A percentile compares a stretch with the other conserved stretches of the same genome.
Conservation (phyloP, 768 basidiomycete genomes). For the Chiua virens region DNA sequence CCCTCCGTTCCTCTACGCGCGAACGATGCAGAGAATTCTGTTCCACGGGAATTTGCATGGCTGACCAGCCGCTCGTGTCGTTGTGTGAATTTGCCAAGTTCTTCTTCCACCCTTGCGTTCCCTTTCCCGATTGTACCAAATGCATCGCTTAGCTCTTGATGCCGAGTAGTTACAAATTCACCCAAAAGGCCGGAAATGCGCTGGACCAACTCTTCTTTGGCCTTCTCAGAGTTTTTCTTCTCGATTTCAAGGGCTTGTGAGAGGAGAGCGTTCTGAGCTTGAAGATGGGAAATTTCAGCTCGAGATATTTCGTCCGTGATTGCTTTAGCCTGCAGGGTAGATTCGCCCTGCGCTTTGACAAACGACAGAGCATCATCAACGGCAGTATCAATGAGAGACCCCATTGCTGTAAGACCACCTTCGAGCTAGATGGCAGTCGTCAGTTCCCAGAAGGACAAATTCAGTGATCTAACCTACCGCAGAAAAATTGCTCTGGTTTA, state of each 20-base stretch:
- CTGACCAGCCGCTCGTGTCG: conserved; percentile 50
- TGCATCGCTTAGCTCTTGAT: conserved; percentile 60
- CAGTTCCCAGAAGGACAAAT: neutral
- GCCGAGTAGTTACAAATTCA: conserved; percentile 67
- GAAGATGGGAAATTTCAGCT: conserved; percentile 59
- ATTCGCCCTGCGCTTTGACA: conserved; percentile 52
- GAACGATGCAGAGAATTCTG: conserved; percentile 40
- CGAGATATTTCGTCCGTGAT: conserved; percentile 47
- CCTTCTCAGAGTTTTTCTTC: conserved; percentile 60
- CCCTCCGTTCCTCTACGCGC: conserved; percentile 49
- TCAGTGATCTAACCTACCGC: conserved; percentile 34
- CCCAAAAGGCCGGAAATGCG: conserved; percentile 71
- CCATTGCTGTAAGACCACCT: conserved; percentile 56
- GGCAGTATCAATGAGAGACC: conserved; percentile 58
- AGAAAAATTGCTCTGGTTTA: conserved; percentile 46
- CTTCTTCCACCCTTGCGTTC: conserved; percentile 55
- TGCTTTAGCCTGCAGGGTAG: conserved; percentile 48
- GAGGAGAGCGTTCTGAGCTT: conserved; percentile 69
- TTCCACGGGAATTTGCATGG: conserved; percentile 40
- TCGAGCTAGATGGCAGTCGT: conserved; percentile 43
- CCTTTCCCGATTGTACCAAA: conserved; percentile 52
- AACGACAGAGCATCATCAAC: conserved; percentile 58
- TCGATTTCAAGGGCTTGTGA: conserved; percentile 63
- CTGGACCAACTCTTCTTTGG: conserved; percentile 73
- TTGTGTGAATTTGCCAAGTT: conserved; percentile 45